Base-by-base conservation (phyloP, 352 stramenopile genomes). In the Phytophthora litchii region DNA sequence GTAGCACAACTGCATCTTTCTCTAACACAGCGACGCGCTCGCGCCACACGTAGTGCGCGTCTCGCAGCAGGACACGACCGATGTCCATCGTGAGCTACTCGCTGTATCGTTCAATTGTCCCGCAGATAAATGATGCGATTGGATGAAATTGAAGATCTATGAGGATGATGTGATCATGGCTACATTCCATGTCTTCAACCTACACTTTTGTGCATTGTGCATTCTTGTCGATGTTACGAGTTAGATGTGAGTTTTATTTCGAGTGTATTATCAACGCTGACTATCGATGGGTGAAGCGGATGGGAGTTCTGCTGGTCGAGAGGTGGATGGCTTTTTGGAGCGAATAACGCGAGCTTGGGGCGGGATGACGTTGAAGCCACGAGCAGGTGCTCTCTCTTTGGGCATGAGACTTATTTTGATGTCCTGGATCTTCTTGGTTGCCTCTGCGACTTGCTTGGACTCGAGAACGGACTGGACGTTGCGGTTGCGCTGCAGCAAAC, bases 391-490 rank as follows among this genome's bases (percentile, higher is more conserved):
- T 2, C 80, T 61, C 4, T 94, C 83, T 41, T 85, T 90, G 14
- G 84, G 83, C 60, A 89, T 67, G 13, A 94, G 58, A 47, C 80
- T 80, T 69, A 89, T 89, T 54, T 89, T 89, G 65, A 92, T 92
- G 52, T 92, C 77, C 42, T 92, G 84, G 19, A 90, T 76, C 49
- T 74, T 80, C 67, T 88, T 89, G 20, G 84, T 92, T 13, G 84
- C 79, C 38, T 94, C 84, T 12, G 67, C 51, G 12, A 80, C 72
- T 65, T 98, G 93, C 76, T 98, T 98, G 17, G 84, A 95, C 67
- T 98, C 94, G 13, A 98, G 77, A 21, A 97, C 88, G 31, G 85
- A 79, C 64, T 97, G 84, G 12, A 98, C 95, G 67, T 98, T 99
- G 48, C 89, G 88, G 70, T 99, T 98, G 63, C 95, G 92, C 76